Percentiles rank a stretch among this genome's conserved stretches.
Conservation (phyloP, 805 yeast genomes). For the Tetrapisispora namnaoensis region DNA sequence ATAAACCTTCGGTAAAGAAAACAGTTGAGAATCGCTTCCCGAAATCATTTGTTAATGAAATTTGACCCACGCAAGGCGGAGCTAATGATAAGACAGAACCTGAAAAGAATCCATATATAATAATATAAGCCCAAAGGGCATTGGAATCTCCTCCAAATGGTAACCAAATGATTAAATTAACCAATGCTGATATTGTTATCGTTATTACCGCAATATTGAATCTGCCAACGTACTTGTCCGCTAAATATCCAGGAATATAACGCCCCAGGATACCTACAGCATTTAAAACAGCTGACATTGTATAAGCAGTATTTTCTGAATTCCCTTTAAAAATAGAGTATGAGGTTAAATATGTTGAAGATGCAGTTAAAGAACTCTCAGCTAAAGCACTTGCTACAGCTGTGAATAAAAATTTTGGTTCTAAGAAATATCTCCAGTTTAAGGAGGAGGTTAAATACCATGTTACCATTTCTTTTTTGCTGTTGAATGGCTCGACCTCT, state of each 20-base stretch:
- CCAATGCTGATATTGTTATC: conserved; percentile 27
- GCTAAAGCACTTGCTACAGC: conserved; percentile 37
- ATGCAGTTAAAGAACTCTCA: conserved; percentile 39
- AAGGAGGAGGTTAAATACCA: conserved; percentile 25
- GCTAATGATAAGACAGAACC: conserved; percentile 48
- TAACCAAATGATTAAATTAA: conserved; percentile 34
- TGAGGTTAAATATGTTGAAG: conserved; percentile 43
- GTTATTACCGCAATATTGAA: conserved; percentile 41
- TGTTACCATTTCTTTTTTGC: conserved; percentile 24
- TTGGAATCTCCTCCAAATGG: conserved; percentile 32
- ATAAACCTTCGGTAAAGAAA: conserved; percentile 47
- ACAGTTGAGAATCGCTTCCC: conserved; percentile 49
- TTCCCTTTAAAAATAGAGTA: conserved; percentile 43
- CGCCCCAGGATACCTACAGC: conserved; percentile 40
- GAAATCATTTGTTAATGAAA: conserved; percentile 44
- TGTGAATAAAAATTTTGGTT: conserved; percentile 35
- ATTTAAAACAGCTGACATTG: conserved; percentile 39
- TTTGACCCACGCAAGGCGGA: conserved; percentile 51
- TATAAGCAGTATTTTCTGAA: conserved; percentile 34
- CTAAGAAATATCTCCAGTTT: conserved; percentile 32
- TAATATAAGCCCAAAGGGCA: conserved; percentile 36
- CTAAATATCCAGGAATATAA: conserved; percentile 35
- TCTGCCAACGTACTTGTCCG: conserved; percentile 39
- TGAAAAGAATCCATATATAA: conserved; percentile 45
- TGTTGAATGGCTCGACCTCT: conserved; percentile 29